Conservation (phyloP, 139 green algal species). For the Chlorella sp. region DNA sequence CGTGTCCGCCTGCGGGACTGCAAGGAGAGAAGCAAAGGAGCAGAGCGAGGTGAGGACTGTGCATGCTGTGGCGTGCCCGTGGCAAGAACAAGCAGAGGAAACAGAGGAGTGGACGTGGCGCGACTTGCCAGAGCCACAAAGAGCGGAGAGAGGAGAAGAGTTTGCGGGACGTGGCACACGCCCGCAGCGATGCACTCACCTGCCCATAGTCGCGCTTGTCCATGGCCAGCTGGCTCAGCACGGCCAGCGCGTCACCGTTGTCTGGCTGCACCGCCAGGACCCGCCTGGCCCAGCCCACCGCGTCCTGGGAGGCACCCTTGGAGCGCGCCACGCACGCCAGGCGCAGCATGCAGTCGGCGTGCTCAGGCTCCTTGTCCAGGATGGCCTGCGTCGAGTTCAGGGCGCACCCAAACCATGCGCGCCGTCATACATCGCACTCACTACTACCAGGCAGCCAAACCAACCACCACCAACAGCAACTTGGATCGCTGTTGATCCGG, state of each 20-base stretch:
- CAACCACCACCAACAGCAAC: too few species aligned
- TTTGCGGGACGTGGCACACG: too few species aligned
- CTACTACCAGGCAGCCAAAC: not conserved
- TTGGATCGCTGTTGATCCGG: too few species aligned
- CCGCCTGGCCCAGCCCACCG: slow-evolving; percentile 43
- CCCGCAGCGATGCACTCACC: too few species aligned
- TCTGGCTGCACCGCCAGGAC: slow-evolving; percentile 19
- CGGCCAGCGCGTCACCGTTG: slow-evolving; percentile 51
- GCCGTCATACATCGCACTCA: not conserved
- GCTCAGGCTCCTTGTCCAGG: slow-evolving; percentile 44
- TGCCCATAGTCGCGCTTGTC: slow-evolving; percentile 28
- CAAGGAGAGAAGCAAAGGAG: too few species aligned
- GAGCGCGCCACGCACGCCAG: slow-evolving; percentile 59
- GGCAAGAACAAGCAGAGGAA: too few species aligned
- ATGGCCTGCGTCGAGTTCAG: slow-evolving; percentile 34
- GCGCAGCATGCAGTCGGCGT: slow-evolving; percentile 82
- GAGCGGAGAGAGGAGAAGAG: too few species aligned
- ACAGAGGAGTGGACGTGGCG: too few species aligned
- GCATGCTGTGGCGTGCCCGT: too few species aligned
- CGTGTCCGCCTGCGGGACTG: too few species aligned
- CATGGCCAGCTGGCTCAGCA: slow-evolving; percentile 62
- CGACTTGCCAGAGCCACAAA: too few species aligned
- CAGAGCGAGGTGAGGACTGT: too few species aligned
- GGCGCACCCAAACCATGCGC: not conserved
- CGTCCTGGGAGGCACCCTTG: slow-evolving; percentile 38